Base-by-base conservation (phyloP, 2,329 filamentous ascomycete genomes). In the Aspergillus fijiensis region DNA sequence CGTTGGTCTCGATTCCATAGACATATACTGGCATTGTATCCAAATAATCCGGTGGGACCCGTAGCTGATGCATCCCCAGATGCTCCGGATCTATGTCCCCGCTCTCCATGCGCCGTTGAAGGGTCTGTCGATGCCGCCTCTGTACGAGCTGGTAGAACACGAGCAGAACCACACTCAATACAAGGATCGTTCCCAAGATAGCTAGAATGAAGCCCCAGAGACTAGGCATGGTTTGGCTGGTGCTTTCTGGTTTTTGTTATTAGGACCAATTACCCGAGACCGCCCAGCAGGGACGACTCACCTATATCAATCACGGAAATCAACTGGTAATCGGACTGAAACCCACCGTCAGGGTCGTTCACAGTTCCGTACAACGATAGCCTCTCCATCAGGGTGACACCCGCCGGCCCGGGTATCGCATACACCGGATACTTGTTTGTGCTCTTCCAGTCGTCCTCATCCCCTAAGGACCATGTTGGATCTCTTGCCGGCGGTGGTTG, bases 81-180 rank as follows among this genome's bases (percentile, higher is more conserved):
- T 87, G 87, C 75, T 97, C 93, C 3, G 97, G 81, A 70, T 97
- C 91, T 21, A 96, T 87, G 67, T 96, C 90, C 55, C 94, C 93
- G 7, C 81, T 82, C 60, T 86, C 82, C 16, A 97, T 88, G 12
- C 92, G 86, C 51, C 85, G 84, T 54, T 86, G 85, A 11, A 98
- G 79, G 1, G 81, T 81, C 25, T 82, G 82, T 9, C 93, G 86
- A 31, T 92, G 86, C 51, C 86, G 83, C 39, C 87, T 85, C 72
- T 96, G 91, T 31, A 95, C 79, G 23, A 88, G 80, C 67, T 95
- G 92, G 95, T 96, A 55, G 83, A 79, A 47, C 87, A 72, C 1
- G 87, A 95, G 0, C 87, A 91, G 11, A 80, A 75, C 55, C 3
- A 84, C 81, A 48, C 96, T 85, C 59, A 96, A 80, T 29, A 87